Evolutionary conservation across 306 rosid genomes (phyloP).

Genomic region (Phaseolus lunatus): DNA sequence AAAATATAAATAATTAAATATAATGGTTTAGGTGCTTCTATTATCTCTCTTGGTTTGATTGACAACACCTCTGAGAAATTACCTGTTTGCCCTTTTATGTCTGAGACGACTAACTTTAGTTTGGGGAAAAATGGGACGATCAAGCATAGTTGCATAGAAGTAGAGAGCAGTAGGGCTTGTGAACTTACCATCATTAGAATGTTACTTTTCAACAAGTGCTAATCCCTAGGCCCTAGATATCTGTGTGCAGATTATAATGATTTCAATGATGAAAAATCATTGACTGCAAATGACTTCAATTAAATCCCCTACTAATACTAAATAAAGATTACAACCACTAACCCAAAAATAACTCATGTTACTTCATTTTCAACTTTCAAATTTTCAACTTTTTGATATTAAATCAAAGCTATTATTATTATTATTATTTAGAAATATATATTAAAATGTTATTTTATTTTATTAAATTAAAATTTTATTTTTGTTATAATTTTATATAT

Average conservation of each 20-base stretch:
- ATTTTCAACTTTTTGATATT: neutral
- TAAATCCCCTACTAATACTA: neutral
- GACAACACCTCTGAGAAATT: conserved; percentile 59
- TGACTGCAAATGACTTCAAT: conserved; percentile 22
- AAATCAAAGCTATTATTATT: neutral
- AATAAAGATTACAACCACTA: neutral
- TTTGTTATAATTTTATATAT: too few relatives aligned
- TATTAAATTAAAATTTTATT: too few relatives aligned
- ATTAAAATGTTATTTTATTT: neutral
- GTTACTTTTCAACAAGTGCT: conserved; percentile 40
- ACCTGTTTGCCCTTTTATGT: conserved; percentile 59
- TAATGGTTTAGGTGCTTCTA: conserved; percentile 38
- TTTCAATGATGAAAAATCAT: conserved; percentile 47
- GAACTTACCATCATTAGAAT: conserved; percentile 40
- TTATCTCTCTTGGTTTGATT: conserved; percentile 65
- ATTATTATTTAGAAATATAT: neutral
- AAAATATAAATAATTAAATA: conserved; percentile 18
- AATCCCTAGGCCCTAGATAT: conserved; percentile 50
- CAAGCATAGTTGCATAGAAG: conserved; percentile 29
- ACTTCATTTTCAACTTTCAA: neutral
- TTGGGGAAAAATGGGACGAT: conserved; percentile 21
- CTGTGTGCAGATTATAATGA: conserved; percentile 44
- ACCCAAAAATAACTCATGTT: neutral
- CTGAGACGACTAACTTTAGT: conserved; percentile 33
- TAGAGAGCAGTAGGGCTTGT: conserved; percentile 2